Evolutionary conservation across 1,284 basidiomycete genomes (phyloP), one percentile per base, ranked within the genome.

Genomic region (Melampsora larici-populina): DNA sequence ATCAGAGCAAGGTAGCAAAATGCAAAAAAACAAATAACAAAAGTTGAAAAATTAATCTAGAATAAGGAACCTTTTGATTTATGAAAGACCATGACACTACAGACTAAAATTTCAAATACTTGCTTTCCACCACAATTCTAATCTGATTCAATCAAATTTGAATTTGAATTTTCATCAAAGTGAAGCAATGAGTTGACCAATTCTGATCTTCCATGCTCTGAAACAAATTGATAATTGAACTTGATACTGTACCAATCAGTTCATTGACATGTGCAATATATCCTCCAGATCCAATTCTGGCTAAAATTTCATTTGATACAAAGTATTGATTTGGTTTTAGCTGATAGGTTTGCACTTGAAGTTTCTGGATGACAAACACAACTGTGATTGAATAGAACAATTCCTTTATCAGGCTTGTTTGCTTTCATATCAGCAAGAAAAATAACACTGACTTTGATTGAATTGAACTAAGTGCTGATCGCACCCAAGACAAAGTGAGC

Each of bases 311-410:
- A 18, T 49, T 64, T 2, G 64, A 49, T 33, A 66, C 72, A 29
- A 66, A 75, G 29, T 66, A 75, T 40, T n/a, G 29, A 46, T 40
- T n/a, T 26, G 13, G 64, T 58, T 21, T 43, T 24, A 24, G 43
- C 8, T 29, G 62, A 49, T 9, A 55, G 29, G 36, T 62, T 58
- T 17, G 26, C 26, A 40, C 43, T 26, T 2, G 70, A 64, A 33
- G 64, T 66, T n/a, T 75, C 63, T 18, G 72, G 67, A 75, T 75
- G 72, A 75, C 51, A 65, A 18, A 75, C 72, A 51, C 72, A 75
- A 40, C 72, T 75, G 33, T 60, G 11, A 60, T 68, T 1, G 0
- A 62, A 33, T 33, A 62, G 31, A 60, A 24, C n/a, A 24, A 9
- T 4, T 60, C 17, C 17, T 2, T 24, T 15, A 3, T 24, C 29